phyloP scores from a whole-genome alignment of 2,329 filamentous ascomycete species.

The Ophiostoma fasciatum region DNA sequence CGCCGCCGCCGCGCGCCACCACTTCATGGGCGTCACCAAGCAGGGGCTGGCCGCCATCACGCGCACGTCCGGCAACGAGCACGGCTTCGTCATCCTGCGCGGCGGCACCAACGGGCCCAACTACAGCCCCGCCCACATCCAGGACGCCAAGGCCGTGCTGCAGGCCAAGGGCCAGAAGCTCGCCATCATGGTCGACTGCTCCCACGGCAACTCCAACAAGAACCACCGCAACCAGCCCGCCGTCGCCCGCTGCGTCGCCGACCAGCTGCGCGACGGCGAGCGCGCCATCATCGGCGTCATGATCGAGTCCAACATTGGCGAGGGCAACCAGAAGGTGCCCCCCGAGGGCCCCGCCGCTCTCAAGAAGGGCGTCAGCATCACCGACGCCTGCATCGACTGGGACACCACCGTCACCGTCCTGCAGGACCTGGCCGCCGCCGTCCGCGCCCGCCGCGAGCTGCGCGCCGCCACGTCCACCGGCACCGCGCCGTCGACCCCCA shows the following conservation, averaged over 20 bases:
- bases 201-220: slow-evolving; percentile 95
- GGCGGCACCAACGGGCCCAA: slow-evolving; percentile 89
- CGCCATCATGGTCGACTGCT: slow-evolving; percentile 97
- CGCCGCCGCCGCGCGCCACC: slow-evolving; percentile 68
- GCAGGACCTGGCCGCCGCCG: slow-evolving; percentile 72
- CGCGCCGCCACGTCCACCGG: slow-evolving; percentile 23
- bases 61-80: slow-evolving; percentile 82
- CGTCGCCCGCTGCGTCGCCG: slow-evolving; percentile 66
- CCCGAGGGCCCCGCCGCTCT: slow-evolving; percentile 62
- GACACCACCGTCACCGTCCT: slow-evolving; percentile 68
- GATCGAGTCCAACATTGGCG: slow-evolving; percentile 97
- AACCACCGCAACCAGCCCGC: slow-evolving; percentile 95
- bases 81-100: slow-evolving; percentile 92
- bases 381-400: slow-evolving; percentile 93
- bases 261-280: slow-evolving; percentile 80
- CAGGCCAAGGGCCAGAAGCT: slow-evolving; percentile 70
- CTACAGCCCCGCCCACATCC: slow-evolving; percentile 75
- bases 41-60: slow-evolving; percentile 92
- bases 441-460: slow-evolving; percentile 54
- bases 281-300: slow-evolving; percentile 87
- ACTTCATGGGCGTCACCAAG: slow-evolving; percentile 98
- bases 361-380: slow-evolving; percentile 86
- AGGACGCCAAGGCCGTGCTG: slow-evolving; percentile 60
- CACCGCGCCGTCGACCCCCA: slow-evolving; percentile 18
- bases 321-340: slow-evolving; percentile 78